phyloP scores from a whole-genome alignment of 331 rosid species.

The Malus hybrid region DNA sequence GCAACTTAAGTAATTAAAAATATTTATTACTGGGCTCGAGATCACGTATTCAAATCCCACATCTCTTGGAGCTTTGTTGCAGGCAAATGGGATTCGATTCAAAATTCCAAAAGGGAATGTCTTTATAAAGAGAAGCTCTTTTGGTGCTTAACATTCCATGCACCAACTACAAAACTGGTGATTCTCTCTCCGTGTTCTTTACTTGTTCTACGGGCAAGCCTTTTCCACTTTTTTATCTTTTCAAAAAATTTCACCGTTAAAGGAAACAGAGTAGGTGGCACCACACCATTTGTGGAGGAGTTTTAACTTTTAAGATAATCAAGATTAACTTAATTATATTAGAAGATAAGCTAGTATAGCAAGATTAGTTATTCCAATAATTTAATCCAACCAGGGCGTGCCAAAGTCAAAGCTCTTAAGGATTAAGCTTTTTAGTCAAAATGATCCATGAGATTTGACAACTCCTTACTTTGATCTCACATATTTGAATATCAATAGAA shows the following conservation, averaged over 20 bases:
- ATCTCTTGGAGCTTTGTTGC: neutral
- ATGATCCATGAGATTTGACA: accelerated
- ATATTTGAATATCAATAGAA: no score
- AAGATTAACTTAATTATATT: neutral
- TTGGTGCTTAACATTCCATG: neutral
- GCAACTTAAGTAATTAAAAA: no score
- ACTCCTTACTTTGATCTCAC: no score
- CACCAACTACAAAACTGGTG: neutral
- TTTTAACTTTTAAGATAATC: neutral
- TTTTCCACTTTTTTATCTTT: neutral
- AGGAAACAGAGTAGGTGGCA: neutral
- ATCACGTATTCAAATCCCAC: no score
- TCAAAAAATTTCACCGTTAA: neutral
- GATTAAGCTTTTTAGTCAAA: no score
- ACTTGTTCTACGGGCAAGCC: conserved; percentile 3
- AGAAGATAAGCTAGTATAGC: neutral
- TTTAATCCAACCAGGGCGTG: neutral
- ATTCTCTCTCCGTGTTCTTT: conserved; percentile 12
- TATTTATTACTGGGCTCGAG: no score
- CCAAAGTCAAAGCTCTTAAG: neutral
- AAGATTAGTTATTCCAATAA: neutral
- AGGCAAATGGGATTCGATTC: neutral
- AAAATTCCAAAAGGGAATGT: neutral
- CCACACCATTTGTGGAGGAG: neutral
- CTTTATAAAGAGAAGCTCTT: neutral